Base-by-base conservation (phyloP, 202 grass and related monocot species). In the Tripidium arundinaceum region DNA sequence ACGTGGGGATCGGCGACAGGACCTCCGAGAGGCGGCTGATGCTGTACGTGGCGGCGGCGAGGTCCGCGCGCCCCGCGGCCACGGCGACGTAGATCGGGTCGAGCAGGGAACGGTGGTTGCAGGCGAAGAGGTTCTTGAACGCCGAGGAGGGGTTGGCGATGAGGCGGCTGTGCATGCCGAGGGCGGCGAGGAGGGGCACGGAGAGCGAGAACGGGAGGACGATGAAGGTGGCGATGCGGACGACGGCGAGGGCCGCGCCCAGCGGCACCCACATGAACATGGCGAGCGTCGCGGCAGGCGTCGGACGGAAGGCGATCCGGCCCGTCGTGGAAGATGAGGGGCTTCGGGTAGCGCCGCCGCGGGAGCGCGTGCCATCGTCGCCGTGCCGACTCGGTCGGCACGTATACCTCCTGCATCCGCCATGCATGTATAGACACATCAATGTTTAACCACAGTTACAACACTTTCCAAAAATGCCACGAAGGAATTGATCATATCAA, bases 241-340 rank as follows among this genome's bases (percentile, higher is more conserved):
- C 22, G 65, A 90, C 3, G 59, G 72, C 85, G 46, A 97, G 86
- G 26, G 50, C 45, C 2, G 27, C 9, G 11, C 70, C 88, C 3
- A 98, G n/a, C 11, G 90, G 94, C 43, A 94, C 82, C 92, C 90
- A 98, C 60, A 83, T 38, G 81, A 92, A 93, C 81, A 94, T 87
- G 55, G 59, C 75, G 4, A 91, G 86, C n/a, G 90, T 89, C 59
- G 84, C 86, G 0, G 52, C 14, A 1, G 94, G 78, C 29, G 84
- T 91, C 46, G 94, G 90, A 4, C 81, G 81, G 84, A 98, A 89
- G 33, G 94, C 94, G 7, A 89, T 76, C 63, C 94, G 80, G 57
- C 92, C 92, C 92, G 79, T 98, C 94, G 87, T 98, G 94, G 77
- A 98, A 98, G 49, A 98, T 66, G 24, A 93, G 74, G 12, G 90